Base-by-base conservation (phyloP, 306 rosid genomes). In the Sesbania bispinosa region DNA sequence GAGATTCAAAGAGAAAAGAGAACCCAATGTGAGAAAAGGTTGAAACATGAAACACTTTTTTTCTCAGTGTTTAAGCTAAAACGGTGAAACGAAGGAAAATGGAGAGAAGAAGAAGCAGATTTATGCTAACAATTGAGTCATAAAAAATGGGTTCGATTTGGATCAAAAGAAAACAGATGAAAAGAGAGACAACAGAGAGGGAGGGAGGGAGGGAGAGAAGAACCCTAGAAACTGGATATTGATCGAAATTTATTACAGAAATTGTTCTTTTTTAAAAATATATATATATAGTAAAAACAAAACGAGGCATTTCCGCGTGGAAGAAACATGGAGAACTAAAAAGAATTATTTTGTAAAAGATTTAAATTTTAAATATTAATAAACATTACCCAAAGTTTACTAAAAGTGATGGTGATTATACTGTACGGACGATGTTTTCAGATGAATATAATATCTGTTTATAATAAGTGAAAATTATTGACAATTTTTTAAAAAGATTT, bases 61-160 rank as follows among this genome's bases (percentile, higher is more conserved):
- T 59, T 39, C 38, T 61, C 53, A 19, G 79, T 82, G 84, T 71
- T 86, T 68, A 24, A 21, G 79, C 78, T 67, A 58, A 18, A 48
- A 69, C 23, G 77, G 59, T 6, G 32, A 74, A 71, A 55, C 16
- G 71, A 71, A 48, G 62, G 33, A 18, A 73, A 21, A 50, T 42
- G 24, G 14, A 76, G 16, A 10, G 61, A 69, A 68, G 35, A 1
- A 45, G 41, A 58, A 69, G 79, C 79, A 76, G 82, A 87, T 87
- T 84, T 79, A 77, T 50, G 84, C 57, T 71, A 26, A 61, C 79
- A 81, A 61, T 74, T 27, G 75, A 73, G 71, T 35, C 71, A 26
- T 13, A 30, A 18, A 14, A 42, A 21, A 32, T 42, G 85, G 80
- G 66, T 67, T 85, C 59, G 85, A 78, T 73, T 72, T 77, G 84